Evolutionary conservation across 495 filamentous ascomycete genomes (phyloP).

Genomic region (Hypomontagnella monticulosa): DNA sequence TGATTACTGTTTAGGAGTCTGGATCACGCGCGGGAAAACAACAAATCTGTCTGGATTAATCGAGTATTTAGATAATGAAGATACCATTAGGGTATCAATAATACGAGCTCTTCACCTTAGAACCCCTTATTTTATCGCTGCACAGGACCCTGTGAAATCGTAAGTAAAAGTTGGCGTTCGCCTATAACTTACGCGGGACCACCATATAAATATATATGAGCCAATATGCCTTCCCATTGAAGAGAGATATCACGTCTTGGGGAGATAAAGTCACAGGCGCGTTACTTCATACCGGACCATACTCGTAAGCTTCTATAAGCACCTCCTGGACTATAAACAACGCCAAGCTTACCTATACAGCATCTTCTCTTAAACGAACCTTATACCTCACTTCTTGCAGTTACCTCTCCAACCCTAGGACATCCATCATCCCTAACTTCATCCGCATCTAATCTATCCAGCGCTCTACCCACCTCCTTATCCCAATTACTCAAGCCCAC

Average conservation of each 20-base stretch:
- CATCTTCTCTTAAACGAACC: not conserved
- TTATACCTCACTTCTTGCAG: slow-evolving; percentile 20
- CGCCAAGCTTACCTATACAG: too few species aligned
- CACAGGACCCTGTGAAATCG: too few species aligned
- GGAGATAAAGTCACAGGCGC: too few species aligned
- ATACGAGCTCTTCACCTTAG: slow-evolving; percentile 11
- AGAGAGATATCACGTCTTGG: too few species aligned
- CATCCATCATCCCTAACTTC: slow-evolving; percentile 24
- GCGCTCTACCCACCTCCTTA: slow-evolving; percentile 76
- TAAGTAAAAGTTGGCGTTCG: not conserved
- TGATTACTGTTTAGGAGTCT: slow-evolving; percentile 6
- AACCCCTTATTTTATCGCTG: too few species aligned
- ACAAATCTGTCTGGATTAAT: slow-evolving; percentile 18
- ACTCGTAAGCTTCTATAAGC: too few species aligned
- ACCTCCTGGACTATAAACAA: too few species aligned
- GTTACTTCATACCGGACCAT: too few species aligned
- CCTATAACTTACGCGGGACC: too few species aligned
- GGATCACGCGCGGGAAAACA: slow-evolving; percentile 13
- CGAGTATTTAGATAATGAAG: slow-evolving; percentile 29
- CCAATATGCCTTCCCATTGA: too few species aligned
- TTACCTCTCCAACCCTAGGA: not conserved
- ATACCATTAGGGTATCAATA: slow-evolving; percentile 30
- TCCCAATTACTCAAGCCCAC: slow-evolving; percentile 84
- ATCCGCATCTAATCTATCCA: slow-evolving; percentile 76
- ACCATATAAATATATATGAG: not conserved